A percentile compares a stretch with the other conserved stretches of the same genome.
Conservation (phyloP, 164 flowering plant genomes). For the Macadamia tetraphylla region DNA sequence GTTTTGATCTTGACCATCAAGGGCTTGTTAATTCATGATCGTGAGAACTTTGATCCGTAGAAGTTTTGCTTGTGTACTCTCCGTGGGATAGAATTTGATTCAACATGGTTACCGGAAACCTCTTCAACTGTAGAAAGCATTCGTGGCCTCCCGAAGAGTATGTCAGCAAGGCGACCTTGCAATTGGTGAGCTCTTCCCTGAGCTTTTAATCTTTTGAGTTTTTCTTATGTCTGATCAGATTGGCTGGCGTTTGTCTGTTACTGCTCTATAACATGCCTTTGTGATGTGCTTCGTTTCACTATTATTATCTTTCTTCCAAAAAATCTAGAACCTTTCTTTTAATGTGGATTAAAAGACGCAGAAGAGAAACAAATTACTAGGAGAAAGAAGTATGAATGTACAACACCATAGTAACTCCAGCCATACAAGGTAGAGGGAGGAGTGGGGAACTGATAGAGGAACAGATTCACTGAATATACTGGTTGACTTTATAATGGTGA, state of each 20-base stretch:
- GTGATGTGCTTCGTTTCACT: too few species aligned
- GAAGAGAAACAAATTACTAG: too few species aligned
- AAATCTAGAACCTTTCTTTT: too few species aligned
- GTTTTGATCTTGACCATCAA: not conserved
- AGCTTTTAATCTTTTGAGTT: not conserved
- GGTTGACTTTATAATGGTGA: too few species aligned
- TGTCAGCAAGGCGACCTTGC: conserved; percentile 53
- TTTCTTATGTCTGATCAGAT: not conserved
- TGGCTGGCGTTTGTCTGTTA: not conserved
- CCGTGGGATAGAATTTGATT: not conserved
- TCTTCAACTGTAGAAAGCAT: conserved; percentile 62
- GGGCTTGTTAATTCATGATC: not conserved
- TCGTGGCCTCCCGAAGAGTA: conserved; percentile 95
- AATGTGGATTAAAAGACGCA: too few species aligned
- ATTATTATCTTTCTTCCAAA: too few species aligned
- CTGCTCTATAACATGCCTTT: not conserved
- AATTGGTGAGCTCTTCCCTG: conserved; percentile 41
- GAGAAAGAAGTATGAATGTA: too few species aligned
- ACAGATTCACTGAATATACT: too few species aligned
- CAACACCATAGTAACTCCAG: too few species aligned
- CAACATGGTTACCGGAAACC: conserved; percentile 58
- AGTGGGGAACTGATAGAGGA: too few species aligned
- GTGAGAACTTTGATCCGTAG: not conserved
- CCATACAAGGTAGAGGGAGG: too few species aligned
- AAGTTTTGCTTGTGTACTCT: not conserved